Conservation (phyloP, 371 early-diverging fungal species). For the Parasitella parasitica region DNA sequence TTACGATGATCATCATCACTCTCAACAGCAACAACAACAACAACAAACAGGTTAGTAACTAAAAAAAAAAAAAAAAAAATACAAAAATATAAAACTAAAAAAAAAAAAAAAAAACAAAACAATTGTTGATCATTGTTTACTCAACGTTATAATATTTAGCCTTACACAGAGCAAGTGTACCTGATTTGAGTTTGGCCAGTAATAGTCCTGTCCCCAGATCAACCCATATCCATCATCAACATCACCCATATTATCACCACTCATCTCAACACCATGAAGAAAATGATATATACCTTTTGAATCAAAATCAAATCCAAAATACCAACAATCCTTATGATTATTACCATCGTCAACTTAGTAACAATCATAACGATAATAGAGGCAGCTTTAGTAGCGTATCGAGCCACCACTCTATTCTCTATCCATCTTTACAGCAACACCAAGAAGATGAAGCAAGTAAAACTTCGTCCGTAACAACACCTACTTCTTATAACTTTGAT, state of each 20-base stretch:
- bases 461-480: conserved; percentile 4
- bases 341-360: background rate
- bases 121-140: background rate
- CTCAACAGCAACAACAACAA: background rate
- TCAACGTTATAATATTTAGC: background rate
- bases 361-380: background rate
- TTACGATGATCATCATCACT: background rate
- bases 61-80: background rate
- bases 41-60: background rate
- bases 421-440: conserved; percentile 1
- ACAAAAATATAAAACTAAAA: no score
- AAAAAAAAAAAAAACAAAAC: no score
- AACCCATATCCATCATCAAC: background rate
- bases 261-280: background rate
- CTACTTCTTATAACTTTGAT: conserved; percentile 5
- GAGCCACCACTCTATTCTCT: conserved; percentile 19
- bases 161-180: background rate
- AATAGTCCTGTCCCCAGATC: conserved; percentile 2
- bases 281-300: background rate
- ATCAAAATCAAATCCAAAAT: background rate
- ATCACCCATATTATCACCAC: background rate
- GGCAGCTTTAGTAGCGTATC: conserved; percentile 22
- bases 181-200: background rate
- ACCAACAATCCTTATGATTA: background rate
- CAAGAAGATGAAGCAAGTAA: conserved; percentile 12